Base-by-base conservation (phyloP, 768 basidiomycete species). In the Pleurotus sapidus region DNA sequence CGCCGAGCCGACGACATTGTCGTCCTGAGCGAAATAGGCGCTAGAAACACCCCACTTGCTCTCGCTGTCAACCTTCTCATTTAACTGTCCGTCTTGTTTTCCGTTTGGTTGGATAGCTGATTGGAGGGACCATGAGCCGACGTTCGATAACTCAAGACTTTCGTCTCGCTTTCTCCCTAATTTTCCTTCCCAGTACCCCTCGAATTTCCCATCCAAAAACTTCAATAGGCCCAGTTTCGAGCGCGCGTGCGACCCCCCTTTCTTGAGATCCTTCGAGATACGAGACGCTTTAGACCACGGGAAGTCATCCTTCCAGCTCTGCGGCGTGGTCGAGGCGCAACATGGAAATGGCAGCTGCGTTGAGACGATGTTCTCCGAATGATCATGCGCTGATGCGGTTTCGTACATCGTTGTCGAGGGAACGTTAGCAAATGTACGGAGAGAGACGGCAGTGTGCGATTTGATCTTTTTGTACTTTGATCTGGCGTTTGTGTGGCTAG, bases 61-160 rank as follows among this genome's bases (percentile, higher is more conserved):
- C 39, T 54, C 51, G 38, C 20, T 39, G 2, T 27, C n/a, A 68
- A 67, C 69, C 30, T 20, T 47, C 11, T 57, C 57, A 18, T 25
- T 61, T 0, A 6, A 18, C 17, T 20, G 18, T 8, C 9, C 45
- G 18, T 23, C n/a, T 45, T 45, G 5, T 3, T 6, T 45, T 45
- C n/a, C n/a, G 42, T 45, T 45, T 8, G 30, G 30, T 11, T 34
- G 30, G 30, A 7, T 11, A 15, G 42, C 2, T 17, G n/a, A 9
- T 17, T 23, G n/a, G 15, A 54, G 15, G 23, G 39, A 40, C 51
- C 51, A 54, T 3, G 38, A 37, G 20, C 76, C 76, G 12, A 73
- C 50, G 60, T 78, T 78, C n/a, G 76, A 77, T 9, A 77, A 50
- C 58, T 72, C 70, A 15, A 78, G 53, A 30, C 68, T 68, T 15